Evolutionary conservation across 176 grass and related monocot genomes (phyloP), one percentile per base, ranked within the genome.

Genomic region (Hordeum marinum): DNA sequence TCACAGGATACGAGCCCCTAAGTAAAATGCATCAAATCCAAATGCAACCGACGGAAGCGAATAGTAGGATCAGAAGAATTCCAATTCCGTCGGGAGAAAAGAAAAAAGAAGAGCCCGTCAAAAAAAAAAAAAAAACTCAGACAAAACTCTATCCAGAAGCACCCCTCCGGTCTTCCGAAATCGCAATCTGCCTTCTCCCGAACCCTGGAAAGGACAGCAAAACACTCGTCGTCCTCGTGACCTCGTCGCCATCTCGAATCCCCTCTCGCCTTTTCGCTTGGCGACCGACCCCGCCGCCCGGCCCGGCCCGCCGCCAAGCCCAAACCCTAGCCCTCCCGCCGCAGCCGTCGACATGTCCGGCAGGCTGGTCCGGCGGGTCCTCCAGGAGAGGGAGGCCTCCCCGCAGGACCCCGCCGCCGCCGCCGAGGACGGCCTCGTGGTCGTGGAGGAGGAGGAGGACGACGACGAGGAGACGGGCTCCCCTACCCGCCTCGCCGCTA

Each of bases 291-390:
- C 4, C 25, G 75, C 60, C 36, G 40, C 34, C 72, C 77, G 63
- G 17, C 54, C 54, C 54, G 54, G 54, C 54, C 52, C 54, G 54
- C 54, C 54, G 54, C 18, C 18, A 9, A 72, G 24, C 68, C 76
- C 68, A 79, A 94, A 92, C 87, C 90, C 90, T 92, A 92, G 61
- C 79, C 79, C 75, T 84, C 58, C n/a, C 39, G 46, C 32, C 66
- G 54, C 80, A 68, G 46, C 27, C 41, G 36, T 48, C 63, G 72
- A 69, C 71, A 98, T 98, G 95, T 98, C 95, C 17, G 91, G 76
- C 42, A 88, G 93, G 55, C 64, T 93, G 74, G 85, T 98, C 81
- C 87, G 88, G 26, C 83, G 93, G 71, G 93, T 93, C 54, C 95
- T 98, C 80, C 89, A 93, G 87, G 93, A 93, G 83, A 61, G 73